Evolutionary conservation across 1,139 yeast genomes (phyloP).

Genomic region (Nadsonia commutata): DNA sequence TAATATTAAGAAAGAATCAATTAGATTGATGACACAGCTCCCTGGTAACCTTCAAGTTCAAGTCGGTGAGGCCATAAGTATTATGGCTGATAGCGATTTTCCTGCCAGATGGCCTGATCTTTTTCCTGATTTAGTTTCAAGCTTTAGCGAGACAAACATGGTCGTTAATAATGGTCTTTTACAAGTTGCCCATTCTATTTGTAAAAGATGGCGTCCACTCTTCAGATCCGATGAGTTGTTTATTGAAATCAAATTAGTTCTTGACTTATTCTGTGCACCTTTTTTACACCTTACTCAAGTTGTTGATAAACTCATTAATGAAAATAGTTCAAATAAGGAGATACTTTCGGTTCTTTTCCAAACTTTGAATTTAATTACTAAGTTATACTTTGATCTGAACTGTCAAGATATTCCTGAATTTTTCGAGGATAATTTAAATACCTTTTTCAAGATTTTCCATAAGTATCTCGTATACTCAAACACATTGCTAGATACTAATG

Average conservation of each 20-base stretch:
- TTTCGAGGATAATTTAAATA: slow-evolving; percentile 76
- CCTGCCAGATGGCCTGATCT: slow-evolving; percentile 79
- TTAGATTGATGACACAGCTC: slow-evolving; percentile 66
- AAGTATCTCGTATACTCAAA: slow-evolving; percentile 57
- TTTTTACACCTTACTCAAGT: slow-evolving; percentile 51
- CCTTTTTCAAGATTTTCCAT: slow-evolving; percentile 69
- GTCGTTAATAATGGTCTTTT: slow-evolving; percentile 72
- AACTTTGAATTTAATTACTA: slow-evolving; percentile 54
- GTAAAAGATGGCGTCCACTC: slow-evolving; percentile 92
- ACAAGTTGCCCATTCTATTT: slow-evolving; percentile 87
- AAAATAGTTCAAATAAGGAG: slow-evolving; percentile 27
- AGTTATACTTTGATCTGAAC: slow-evolving; percentile 82
- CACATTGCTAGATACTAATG: slow-evolving; percentile 33
- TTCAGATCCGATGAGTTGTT: slow-evolving; percentile 85
- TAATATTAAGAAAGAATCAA: slow-evolving; percentile 59
- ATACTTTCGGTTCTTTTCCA: slow-evolving; percentile 47
- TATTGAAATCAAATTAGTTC: slow-evolving; percentile 72
- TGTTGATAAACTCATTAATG: slow-evolving; percentile 52
- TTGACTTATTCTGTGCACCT: slow-evolving; percentile 74
- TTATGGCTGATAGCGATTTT: slow-evolving; percentile 92
- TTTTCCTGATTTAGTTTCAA: slow-evolving; percentile 55
- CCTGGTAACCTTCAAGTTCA: slow-evolving; percentile 73
- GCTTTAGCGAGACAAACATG: slow-evolving; percentile 51
- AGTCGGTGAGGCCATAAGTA: slow-evolving; percentile 82
- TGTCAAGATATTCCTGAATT: slow-evolving; percentile 98